phyloP scores from a whole-genome alignment of 352 stramenopile genomes.

The Phytophthora niederhauseri region DNA sequence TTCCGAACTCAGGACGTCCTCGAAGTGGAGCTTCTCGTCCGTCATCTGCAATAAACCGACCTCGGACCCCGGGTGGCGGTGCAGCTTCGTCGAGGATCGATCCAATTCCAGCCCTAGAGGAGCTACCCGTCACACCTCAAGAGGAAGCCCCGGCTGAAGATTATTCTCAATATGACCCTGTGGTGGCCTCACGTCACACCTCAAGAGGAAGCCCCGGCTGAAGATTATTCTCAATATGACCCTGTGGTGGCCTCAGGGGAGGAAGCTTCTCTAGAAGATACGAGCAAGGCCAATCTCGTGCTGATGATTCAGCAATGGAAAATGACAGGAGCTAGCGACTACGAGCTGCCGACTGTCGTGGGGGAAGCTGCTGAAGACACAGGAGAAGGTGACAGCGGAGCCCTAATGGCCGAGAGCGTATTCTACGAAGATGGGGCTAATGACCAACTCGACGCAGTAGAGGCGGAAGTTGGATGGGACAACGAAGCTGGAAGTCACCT shows the following conservation, averaged over 20 bases:
- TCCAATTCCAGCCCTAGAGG: neutral
- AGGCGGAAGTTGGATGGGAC: neutral
- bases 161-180: neutral
- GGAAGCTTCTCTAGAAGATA: neutral
- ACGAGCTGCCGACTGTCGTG: neutral
- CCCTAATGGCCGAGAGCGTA: neutral
- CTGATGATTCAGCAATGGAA: neutral
- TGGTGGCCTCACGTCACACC: neutral
- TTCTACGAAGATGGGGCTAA: neutral
- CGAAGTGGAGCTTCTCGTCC: conserved; percentile 24
- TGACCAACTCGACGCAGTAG: neutral
- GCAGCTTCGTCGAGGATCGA: conserved; percentile 15
- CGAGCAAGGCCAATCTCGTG: neutral
- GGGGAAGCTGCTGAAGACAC: neutral
- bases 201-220: conserved; percentile 5
- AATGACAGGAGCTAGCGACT: neutral
- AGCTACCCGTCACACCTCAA: neutral
- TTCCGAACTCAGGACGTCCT: conserved; percentile 9
- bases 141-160: conserved; percentile 2
- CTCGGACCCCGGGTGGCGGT: conserved; percentile 17
- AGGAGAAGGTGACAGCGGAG: neutral
- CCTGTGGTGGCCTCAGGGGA: neutral
- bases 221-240: conserved; percentile 3
- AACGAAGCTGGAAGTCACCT: neutral
- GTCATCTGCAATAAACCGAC: conserved; percentile 13